Evolutionary conservation across 352 stramenopile genomes (phyloP).

Genomic region (Stephanocyclus meneghinianus): DNA sequence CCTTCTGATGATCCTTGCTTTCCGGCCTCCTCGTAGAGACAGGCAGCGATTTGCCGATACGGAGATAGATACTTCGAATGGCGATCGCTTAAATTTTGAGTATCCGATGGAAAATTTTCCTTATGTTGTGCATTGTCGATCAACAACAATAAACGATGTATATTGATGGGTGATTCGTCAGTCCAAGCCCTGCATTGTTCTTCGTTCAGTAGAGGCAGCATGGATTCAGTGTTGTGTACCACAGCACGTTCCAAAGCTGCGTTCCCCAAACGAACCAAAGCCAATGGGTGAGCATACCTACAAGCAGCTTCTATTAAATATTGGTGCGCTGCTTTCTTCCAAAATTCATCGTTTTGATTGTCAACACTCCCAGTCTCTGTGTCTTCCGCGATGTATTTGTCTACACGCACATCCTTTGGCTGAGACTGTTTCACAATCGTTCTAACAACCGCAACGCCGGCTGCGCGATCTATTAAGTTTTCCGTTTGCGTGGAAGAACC

Average conservation of each 20-base stretch:
- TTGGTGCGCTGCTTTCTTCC: constrained; percentile 29
- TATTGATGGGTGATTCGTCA: constrained; percentile 31
- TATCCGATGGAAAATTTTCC: not conserved
- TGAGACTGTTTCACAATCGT: constrained; percentile 67
- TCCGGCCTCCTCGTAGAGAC: constrained; percentile 60
- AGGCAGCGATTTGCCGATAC: constrained; percentile 31
- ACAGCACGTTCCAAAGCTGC: constrained; percentile 42
- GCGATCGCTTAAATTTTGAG: not conserved
- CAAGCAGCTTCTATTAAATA: constrained; percentile 65
- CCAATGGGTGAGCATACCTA: constrained; percentile 53
- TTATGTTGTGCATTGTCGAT: not conserved
- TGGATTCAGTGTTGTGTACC: not conserved
- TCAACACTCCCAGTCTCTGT: constrained; percentile 4
- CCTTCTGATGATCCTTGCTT: constrained; percentile 57
- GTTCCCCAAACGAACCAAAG: constrained; percentile 66
- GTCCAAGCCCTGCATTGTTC: constrained; percentile 31
- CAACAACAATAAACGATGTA: constrained; percentile 16
- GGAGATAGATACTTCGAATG: not conserved
- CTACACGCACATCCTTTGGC: constrained; percentile 19
- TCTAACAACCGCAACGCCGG: constrained; percentile 62
- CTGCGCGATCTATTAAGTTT: constrained; percentile 26
- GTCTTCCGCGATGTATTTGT: constrained; percentile 1
- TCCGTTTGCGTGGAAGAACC: not conserved
- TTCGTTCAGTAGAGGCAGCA: constrained; percentile 2
- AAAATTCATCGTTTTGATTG: constrained; percentile 31